Conservation (phyloP, 352 stramenopile genomes). For the Phytophthora citrophthora region DNA sequence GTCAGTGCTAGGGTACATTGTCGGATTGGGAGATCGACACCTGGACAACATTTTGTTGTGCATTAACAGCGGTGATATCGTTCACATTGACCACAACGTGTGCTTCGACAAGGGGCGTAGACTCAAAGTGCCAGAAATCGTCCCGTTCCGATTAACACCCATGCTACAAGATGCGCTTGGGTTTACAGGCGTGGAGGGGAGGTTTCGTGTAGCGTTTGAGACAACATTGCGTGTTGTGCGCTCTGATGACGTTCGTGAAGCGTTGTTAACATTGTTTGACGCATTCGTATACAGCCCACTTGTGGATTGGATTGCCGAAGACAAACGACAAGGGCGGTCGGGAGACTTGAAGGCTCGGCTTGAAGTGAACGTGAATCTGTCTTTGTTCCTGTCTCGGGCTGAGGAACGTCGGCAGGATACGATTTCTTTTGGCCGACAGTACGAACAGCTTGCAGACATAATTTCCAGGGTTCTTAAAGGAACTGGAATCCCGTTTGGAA, state of each 20-base stretch:
- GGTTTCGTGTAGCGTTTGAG: conserved; percentile 77
- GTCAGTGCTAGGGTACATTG: conserved; percentile 87
- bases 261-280: conserved; percentile 77
- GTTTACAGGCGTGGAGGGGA: conserved; percentile 75
- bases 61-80: conserved; percentile 73
- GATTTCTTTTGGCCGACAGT: conserved; percentile 47
- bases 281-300: conserved; percentile 90
- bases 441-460: conserved; percentile 31
- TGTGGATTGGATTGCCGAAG: conserved; percentile 71
- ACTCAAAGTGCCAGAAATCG: conserved; percentile 90
- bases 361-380: conserved; percentile 87
- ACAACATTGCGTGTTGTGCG: conserved; percentile 76
- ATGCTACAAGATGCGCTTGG: conserved; percentile 82
- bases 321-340: conserved; percentile 39
- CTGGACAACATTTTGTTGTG: conserved; percentile 93
- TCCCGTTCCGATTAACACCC: conserved; percentile 91
- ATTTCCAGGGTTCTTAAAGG: conserved; percentile 26
- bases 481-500: conserved; percentile 22
- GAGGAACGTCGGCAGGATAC: conserved; percentile 79
- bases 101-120: conserved; percentile 91
- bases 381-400: conserved; percentile 81
- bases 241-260: conserved; percentile 65
- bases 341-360: conserved; percentile 72
- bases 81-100: conserved; percentile 95
- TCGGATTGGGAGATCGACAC: conserved; percentile 92